These are phyloP conservation scores for Senecio squalidus DNA, from an alignment of 140 eudicot genomes.

Conservation along the genomic window DNA sequence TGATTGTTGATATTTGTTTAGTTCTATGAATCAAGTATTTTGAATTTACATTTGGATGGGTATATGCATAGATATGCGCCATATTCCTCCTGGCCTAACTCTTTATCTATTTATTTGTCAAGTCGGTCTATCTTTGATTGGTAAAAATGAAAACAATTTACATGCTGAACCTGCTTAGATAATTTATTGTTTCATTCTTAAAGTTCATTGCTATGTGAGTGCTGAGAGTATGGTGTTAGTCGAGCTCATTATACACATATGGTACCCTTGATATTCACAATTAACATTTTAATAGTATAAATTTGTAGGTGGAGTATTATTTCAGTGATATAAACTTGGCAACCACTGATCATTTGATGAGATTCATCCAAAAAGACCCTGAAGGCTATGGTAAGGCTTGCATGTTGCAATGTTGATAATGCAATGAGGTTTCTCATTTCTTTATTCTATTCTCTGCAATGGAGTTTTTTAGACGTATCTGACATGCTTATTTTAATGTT, in stretches of 20 bases:
- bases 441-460: too few relatives aligned
- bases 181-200: background rate
- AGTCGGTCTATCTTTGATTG: background rate
- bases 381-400: constrained; percentile 75
- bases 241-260: background rate
- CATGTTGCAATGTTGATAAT: background rate
- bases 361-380: constrained; percentile 76
- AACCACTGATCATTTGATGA: constrained; percentile 85
- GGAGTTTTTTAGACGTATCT: constrained; percentile 10
- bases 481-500: background rate
- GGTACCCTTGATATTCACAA: constrained; percentile 4
- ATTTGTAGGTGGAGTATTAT: constrained; percentile 90
- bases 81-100: too few relatives aligned
- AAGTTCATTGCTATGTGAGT: background rate
- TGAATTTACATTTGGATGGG: too few relatives aligned
- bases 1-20: too few relatives aligned
- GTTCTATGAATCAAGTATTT: too few relatives aligned
- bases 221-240: background rate
- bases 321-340: constrained; percentile 98
- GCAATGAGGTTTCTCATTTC: background rate
- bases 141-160: too few relatives aligned
- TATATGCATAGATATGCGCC: too few relatives aligned
- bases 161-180: too few relatives aligned
- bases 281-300: constrained; percentile 4
- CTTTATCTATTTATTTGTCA: too few relatives aligned